Conservation (phyloP, 331 rosid species). For the Acacia pycnantha region DNA sequence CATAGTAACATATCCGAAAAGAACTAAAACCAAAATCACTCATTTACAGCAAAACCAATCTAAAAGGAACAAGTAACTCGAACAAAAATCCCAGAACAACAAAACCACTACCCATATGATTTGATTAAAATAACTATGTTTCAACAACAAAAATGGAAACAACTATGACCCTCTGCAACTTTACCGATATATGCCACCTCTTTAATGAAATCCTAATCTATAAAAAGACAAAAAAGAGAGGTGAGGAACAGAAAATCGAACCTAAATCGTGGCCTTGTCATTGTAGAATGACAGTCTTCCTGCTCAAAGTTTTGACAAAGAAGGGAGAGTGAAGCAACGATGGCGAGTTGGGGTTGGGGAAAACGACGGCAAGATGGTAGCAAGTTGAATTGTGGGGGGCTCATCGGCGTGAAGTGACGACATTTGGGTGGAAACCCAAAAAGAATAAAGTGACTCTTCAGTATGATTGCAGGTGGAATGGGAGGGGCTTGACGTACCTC, state of each 20-base stretch:
- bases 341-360: too few species aligned
- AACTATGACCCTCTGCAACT: not conserved
- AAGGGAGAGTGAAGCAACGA: not conserved
- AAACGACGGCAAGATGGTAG: too few species aligned
- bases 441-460: too few species aligned
- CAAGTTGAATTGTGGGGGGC: too few species aligned
- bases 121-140: not conserved
- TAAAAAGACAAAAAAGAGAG: not conserved
- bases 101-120: not conserved
- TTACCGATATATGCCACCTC: not conserved
- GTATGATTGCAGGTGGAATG: too few species aligned
- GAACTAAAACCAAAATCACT: not conserved
- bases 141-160: too few species aligned
- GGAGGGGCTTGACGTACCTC: too few species aligned
- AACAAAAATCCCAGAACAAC: not conserved
- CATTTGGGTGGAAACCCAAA: too few species aligned
- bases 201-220: not conserved
- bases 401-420: too few species aligned
- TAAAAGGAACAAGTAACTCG: conserved; percentile 14
- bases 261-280: conserved; percentile 95
- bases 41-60: not conserved
- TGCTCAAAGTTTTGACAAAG: conserved; percentile 87
- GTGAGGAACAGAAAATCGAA: not conserved
- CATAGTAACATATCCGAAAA: not conserved
- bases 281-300: conserved; percentile 91